phyloP scores from a whole-genome alignment of 805 yeast species.

The Hanseniaspora pseudoguilliermondii region DNA sequence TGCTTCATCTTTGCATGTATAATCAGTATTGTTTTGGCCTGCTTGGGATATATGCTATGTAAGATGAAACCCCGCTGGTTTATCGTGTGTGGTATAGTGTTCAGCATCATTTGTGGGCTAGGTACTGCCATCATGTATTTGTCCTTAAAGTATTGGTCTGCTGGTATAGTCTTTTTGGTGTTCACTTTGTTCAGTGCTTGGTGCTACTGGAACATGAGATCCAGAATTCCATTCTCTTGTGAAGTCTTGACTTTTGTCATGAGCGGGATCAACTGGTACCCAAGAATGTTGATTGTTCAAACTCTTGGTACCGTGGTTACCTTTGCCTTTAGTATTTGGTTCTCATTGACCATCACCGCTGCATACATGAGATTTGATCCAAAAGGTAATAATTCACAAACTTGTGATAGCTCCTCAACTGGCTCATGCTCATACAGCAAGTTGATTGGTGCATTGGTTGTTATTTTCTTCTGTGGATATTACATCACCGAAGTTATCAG shows the following conservation, averaged over 20 bases:
- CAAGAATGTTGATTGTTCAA: conserved; percentile 53
- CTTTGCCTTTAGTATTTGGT: conserved; percentile 52
- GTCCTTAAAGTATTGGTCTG: conserved; percentile 56
- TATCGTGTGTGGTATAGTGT: conserved; percentile 53
- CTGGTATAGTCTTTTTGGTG: conserved; percentile 61
- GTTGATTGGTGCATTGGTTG: conserved; percentile 57
- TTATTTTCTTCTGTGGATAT: conserved; percentile 70
- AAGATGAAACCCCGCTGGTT: conserved; percentile 52
- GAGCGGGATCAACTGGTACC: conserved; percentile 60
- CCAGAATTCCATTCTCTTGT: conserved; percentile 62
- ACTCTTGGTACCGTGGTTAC: conserved; percentile 46
- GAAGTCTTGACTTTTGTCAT: conserved; percentile 58
- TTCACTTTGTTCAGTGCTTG: conserved; percentile 53
- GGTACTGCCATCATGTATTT: conserved; percentile 70
- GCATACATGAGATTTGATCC: conserved; percentile 69
- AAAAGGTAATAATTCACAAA: conserved; percentile 33
- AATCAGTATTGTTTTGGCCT: conserved; percentile 46
- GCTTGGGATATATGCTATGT: conserved; percentile 46
- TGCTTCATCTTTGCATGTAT: conserved; percentile 54
- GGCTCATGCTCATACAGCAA: conserved; percentile 48
- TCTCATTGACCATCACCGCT: conserved; percentile 57
- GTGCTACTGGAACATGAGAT: conserved; percentile 61
- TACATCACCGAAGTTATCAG: conserved; percentile 71
- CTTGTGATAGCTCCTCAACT: conserved; percentile 34
- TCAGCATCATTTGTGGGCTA: conserved; percentile 54